phyloP scores from a whole-genome alignment of 306 rosid species.

The Prunus padus region DNA sequence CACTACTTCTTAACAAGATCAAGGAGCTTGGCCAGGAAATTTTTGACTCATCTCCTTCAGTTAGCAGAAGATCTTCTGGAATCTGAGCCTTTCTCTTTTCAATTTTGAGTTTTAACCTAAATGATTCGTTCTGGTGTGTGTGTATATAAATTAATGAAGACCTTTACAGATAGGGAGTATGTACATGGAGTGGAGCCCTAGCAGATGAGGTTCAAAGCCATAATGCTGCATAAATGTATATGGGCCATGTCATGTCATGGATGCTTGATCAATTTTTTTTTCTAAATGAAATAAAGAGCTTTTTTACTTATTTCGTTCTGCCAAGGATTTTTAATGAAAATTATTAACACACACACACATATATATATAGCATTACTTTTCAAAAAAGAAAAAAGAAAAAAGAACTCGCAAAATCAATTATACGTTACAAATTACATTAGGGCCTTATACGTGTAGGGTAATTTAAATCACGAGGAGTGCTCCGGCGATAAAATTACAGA shows the following conservation, averaged over 20 bases:
- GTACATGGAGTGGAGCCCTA: slow-evolving; percentile 30
- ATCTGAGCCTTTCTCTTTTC: slow-evolving; percentile 17
- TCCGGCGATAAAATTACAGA: background rate
- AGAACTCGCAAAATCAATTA: background rate
- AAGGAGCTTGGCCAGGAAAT: slow-evolving; percentile 83
- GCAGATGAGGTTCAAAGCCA: slow-evolving; percentile 12
- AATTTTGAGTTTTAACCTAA: background rate
- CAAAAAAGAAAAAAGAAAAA: background rate
- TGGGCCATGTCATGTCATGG: slow-evolving; percentile 16
- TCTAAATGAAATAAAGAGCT: background rate
- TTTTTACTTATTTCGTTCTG: background rate
- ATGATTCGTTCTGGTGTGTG: background rate
- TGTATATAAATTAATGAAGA: background rate
- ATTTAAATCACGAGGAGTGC: background rate
- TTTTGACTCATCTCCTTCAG: slow-evolving; percentile 53
- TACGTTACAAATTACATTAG: background rate
- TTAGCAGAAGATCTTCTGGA: slow-evolving; percentile 43
- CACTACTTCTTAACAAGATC: slow-evolving; percentile 77
- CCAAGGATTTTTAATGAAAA: too few species aligned
- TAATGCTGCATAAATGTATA: slow-evolving; percentile 30
- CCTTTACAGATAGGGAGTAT: slow-evolving; percentile 8
- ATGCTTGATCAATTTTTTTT: slow-evolving; percentile 14
- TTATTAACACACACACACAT: too few species aligned
- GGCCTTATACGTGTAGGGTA: background rate
- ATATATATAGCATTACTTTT: too few species aligned